A percentile compares a stretch with the other conserved stretches of the same genome.
Conservation (phyloP, 78 protist species). For the slime mould (Dictyostelium discoideum) region DNA sequence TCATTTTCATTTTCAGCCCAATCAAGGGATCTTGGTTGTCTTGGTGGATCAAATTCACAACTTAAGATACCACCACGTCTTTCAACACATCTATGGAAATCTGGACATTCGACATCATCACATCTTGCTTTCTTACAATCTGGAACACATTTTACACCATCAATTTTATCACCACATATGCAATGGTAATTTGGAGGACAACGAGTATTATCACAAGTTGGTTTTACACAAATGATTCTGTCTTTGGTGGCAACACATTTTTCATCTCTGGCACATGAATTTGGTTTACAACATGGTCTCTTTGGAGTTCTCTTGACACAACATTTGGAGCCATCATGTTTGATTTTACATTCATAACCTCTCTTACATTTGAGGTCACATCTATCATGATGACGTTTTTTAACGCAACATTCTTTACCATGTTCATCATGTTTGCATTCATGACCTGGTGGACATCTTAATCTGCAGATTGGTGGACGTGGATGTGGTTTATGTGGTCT, state of each 20-base stretch:
- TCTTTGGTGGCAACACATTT: background rate
- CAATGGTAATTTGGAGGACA: background rate
- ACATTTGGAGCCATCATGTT: background rate
- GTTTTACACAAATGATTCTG: background rate
- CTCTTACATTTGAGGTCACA: background rate
- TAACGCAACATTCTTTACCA: background rate
- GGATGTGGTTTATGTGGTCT: background rate
- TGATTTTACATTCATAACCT: background rate
- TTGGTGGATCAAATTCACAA: background rate
- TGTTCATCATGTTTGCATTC: background rate
- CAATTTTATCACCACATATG: background rate
- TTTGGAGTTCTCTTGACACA: background rate
- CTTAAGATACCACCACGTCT: background rate
- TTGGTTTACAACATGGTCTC: background rate
- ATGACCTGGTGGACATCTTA: constrained; percentile 24
- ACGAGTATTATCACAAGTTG: background rate
- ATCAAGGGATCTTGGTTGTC: background rate
- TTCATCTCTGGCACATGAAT: background rate
- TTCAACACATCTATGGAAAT: background rate
- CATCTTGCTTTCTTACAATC: background rate
- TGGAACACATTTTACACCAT: background rate
- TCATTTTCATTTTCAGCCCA: background rate
- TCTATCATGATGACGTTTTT: background rate
- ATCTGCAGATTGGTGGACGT: background rate
- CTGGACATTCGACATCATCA: background rate